phyloP scores from a whole-genome alignment of 2,329 filamentous ascomycete genomes.

The Ophiostoma sp. region DNA sequence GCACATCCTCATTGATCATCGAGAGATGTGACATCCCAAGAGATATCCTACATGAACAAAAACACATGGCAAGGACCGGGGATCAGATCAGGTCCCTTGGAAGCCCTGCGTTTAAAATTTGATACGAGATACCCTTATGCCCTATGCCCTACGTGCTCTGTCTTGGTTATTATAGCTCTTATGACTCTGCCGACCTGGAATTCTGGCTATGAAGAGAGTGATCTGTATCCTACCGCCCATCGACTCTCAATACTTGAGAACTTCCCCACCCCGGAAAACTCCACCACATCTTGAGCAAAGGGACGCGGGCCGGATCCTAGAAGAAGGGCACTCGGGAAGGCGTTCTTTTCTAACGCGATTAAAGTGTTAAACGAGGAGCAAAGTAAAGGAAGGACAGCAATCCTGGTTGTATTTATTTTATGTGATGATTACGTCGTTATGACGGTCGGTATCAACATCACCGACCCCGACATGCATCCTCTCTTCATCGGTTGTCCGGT shows the following conservation, averaged over 20 bases:
- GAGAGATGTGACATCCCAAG: background rate
- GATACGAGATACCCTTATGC: background rate
- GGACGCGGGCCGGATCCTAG: constrained; percentile 4
- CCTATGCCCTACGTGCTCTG: background rate
- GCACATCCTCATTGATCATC: background rate
- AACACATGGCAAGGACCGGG: constrained; percentile 7
- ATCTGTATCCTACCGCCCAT: background rate
- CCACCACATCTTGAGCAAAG: background rate
- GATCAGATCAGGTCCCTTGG: constrained; percentile 3
- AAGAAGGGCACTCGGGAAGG: background rate
- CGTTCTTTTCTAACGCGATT: background rate
- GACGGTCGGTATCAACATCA: background rate
- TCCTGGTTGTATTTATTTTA: background rate
- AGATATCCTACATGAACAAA: background rate
- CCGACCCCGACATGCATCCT: background rate
- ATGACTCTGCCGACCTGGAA: background rate
- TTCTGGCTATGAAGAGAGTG: background rate
- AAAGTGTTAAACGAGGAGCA: background rate
- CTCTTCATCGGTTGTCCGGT: background rate
- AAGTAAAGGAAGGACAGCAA: background rate
- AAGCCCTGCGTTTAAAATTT: background rate
- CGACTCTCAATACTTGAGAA: background rate
- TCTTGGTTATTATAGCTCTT: background rate
- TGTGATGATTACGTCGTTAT: background rate
- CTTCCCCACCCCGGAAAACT: background rate